These are phyloP conservation scores for Isatis tinctoria DNA, from an alignment of 345 rosid species.

Conservation along the genomic window DNA sequence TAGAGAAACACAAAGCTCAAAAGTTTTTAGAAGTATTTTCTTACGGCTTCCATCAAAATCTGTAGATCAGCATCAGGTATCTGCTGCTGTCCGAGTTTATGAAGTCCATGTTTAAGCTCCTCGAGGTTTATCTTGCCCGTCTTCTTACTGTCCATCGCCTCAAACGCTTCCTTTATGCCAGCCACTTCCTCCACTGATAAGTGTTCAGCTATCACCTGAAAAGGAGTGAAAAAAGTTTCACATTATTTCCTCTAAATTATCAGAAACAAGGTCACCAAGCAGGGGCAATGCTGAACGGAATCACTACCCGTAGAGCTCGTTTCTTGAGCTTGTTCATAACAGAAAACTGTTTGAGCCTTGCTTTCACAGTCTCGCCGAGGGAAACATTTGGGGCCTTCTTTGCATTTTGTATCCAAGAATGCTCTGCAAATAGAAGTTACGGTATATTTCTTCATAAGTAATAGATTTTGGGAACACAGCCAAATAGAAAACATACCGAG, in stretches of 20 bases:
- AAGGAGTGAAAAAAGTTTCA: neutral
- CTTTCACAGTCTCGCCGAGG: constrained; percentile 85
- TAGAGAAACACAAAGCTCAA: neutral
- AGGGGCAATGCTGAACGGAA: neutral
- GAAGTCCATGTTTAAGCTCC: constrained; percentile 71
- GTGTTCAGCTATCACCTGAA: constrained; percentile 89
- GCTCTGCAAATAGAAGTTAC: constrained; percentile 44
- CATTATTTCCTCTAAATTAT: neutral
- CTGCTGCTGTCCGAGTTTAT: constrained; percentile 74
- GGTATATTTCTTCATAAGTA: neutral
- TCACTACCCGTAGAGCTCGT: constrained; percentile 74
- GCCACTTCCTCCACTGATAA: constrained; percentile 92
- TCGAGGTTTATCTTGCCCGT: constrained; percentile 70
- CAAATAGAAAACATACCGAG: constrained; percentile 48
- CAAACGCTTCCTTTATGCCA: constrained; percentile 84
- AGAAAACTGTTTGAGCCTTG: constrained; percentile 88
- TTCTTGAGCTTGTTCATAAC: constrained; percentile 95
- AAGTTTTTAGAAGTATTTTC: constrained; percentile 22
- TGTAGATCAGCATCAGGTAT: constrained; percentile 75
- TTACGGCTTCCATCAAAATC: constrained; percentile 85
- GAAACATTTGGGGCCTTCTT: constrained; percentile 84
- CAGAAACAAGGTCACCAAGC: neutral
- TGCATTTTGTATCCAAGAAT: constrained; percentile 84
- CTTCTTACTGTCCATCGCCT: constrained; percentile 61
- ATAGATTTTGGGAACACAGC: neutral